Conservation (phyloP, 2,329 filamentous ascomycete genomes). For the Chaetomium strumarium region DNA sequence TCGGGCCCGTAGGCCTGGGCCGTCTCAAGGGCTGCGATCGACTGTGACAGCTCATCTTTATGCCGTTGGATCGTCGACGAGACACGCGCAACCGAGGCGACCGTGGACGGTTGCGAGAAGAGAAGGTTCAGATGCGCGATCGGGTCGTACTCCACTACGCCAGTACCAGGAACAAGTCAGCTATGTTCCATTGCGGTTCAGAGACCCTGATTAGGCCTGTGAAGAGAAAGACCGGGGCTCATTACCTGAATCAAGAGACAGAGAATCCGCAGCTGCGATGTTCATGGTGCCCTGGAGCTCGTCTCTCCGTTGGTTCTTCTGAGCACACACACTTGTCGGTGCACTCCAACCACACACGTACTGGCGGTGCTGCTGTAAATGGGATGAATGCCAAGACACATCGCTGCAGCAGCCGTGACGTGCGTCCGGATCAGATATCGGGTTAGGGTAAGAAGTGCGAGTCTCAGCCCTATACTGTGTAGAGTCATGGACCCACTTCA, state of each 20-base stretch:
- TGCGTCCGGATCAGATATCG: no score
- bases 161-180: conserved; percentile 13
- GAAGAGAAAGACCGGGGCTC: neutral
- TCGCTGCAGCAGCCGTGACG: no score
- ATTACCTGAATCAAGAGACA: conserved; percentile 25
- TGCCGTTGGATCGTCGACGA: conserved; percentile 67
- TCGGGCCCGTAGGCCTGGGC: conserved; percentile 79
- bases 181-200: neutral
- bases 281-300: conserved; percentile 13
- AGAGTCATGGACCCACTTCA: no score
- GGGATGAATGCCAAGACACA: neutral
- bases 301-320: neutral
- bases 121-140: conserved; percentile 89
- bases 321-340: neutral
- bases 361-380: neutral
- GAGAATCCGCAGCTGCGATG: conserved; percentile 14
- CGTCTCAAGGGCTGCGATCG: conserved; percentile 68
- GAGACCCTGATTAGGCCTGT: neutral
- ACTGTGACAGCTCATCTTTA: conserved; percentile 73
- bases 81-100: conserved; percentile 69
- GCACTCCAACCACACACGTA: no score
- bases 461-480: no score
- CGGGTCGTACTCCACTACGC: conserved; percentile 73
- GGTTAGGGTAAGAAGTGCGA: no score
- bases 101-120: conserved; percentile 82